Base-by-base conservation (phyloP, 2,329 filamentous ascomycete genomes). In the Penicillium hesseltinei region DNA sequence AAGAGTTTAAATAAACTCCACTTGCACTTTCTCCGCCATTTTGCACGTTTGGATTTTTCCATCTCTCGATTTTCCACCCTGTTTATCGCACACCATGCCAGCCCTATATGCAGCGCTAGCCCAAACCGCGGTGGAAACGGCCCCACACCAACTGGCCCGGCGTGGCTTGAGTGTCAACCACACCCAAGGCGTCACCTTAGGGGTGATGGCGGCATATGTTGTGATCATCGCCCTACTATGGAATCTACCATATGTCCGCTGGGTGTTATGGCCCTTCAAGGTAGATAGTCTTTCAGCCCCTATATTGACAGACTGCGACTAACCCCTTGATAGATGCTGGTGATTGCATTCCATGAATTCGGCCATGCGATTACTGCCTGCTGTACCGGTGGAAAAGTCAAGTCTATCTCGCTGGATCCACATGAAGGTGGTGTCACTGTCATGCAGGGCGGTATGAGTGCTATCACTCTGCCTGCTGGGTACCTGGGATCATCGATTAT, bases 261-360 rank as follows among this genome's bases (percentile, higher is more conserved):
- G 85, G 81, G 80, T 88, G 1, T 76, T 92, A 36, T 92, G 89
- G 89, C 89, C 89, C 4, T 92, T 92, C 78, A 92, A 92, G 78
- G 87, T 89, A 71, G 62, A 71, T 59, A 33, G 0, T 23, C 29
- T 50, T 35, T n/a, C 5, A 13, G 2, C n/a, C 21, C 21, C 5
- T 4, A 44, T 21, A 11, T 42, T 31, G 21, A 43, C 40, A 8
- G 4, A 39, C 25, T n/a, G 19, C 8, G 40, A 43, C 38, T 60
- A 40, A 66, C 29, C 9, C 27, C 5, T 11, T 3, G 3, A 27
- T 5, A 89, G 86, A 91, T 92, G 89, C 82, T 92, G 21, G 88
- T 90, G 51, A 92, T 92, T 62, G 89, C 89, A 38, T 92, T 92
- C 73, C 89, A 92, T 75, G 89, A 92, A 67, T 82, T 92, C 68